phyloP scores from a whole-genome alignment of 208 protist genomes.

The Leishmania gerbilli region DNA sequence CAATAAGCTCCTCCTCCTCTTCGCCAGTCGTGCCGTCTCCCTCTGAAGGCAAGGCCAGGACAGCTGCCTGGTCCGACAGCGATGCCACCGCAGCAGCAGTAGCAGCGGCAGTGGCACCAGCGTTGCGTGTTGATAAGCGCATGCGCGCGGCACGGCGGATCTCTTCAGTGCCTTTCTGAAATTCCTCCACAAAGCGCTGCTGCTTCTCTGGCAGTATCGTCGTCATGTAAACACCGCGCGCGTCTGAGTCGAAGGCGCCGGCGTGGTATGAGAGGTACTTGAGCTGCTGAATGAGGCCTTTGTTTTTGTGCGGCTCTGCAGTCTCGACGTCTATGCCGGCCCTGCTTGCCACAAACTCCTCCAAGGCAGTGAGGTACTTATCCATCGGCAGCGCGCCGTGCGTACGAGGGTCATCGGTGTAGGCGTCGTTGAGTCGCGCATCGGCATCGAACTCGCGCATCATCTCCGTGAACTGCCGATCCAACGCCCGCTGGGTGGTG shows the following conservation, averaged over 20 bases:
- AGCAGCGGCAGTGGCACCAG: slow-evolving; percentile 6
- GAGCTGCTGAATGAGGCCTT: slow-evolving; percentile 83
- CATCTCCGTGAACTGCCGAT: slow-evolving; percentile 74
- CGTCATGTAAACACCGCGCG: slow-evolving; percentile 62
- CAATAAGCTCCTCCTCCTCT: slow-evolving; percentile 50
- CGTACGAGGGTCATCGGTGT: slow-evolving; percentile 77
- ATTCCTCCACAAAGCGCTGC: slow-evolving; percentile 68
- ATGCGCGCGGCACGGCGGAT: slow-evolving; percentile 62
- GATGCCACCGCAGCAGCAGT: background rate
- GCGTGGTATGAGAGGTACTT: slow-evolving; percentile 54
- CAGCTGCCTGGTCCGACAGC: background rate
- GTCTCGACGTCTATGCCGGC: slow-evolving; percentile 75
- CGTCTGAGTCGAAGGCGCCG: slow-evolving; percentile 63
- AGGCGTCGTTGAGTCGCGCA: slow-evolving; percentile 66
- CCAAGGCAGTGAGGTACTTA: slow-evolving; percentile 78
- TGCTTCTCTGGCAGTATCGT: slow-evolving; percentile 76
- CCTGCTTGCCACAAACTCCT: slow-evolving; percentile 79
- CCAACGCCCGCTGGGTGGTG: slow-evolving; percentile 49
- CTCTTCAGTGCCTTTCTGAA: slow-evolving; percentile 62
- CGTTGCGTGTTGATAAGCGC: slow-evolving; percentile 30
- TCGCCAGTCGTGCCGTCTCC: slow-evolving; percentile 3
- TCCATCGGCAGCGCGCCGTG: slow-evolving; percentile 70
- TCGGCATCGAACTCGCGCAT: slow-evolving; percentile 80
- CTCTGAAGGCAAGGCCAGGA: background rate
- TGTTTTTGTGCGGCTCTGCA: slow-evolving; percentile 72